Base-by-base conservation (phyloP, 2,329 filamentous ascomycete genomes). In the Colletotrichum melonis region DNA sequence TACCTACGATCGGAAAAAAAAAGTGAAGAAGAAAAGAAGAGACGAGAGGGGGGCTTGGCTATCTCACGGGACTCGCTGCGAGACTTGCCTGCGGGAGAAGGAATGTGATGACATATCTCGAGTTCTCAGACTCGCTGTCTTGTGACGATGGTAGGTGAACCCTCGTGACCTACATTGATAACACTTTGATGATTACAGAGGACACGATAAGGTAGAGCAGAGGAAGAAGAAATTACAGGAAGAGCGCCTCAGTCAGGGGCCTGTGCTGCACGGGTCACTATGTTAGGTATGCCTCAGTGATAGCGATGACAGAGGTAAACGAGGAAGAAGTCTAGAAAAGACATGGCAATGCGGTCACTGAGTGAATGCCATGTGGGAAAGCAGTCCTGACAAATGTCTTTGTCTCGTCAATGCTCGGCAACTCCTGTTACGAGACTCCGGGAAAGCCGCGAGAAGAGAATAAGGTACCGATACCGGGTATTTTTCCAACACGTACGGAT, bases 21-120 rank as follows among this genome's bases (percentile, higher is more conserved):
- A 42, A 56, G 63, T 11, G 26, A 65, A 35, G 59, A 49, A 52
- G 38, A n/a, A 35, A 35, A 65, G 52, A 65, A 64, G 46, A 69
- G 66, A 69, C n/a, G 60, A 42, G 38, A 42, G 35, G 62, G 60
- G 35, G 28, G 67, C 42, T 69, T 62, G 35, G 32, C 32, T 63
- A 32, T 67, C 46, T 71, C 67, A 71, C 67, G 67, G 62, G 67
- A 38, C 62, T 56, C 49, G 49, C 64, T 65, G 42, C 70, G 70
- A 70, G 66, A 70, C 67, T 8, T 56, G 67, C 28, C 22, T n/a
- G 32, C 16, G 24, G n/a, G 38, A 49, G 52, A 57, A 72, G 42
- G 60, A 65, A 71, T 62, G 57, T 24, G 28, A 16, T 57, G 55
- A 24, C 52, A 22, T 65, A 16, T 16, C 63, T 57, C 14, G 9